A percentile compares a stretch with the other conserved stretches of the same genome.
These are phyloP conservation scores for Apophysomyces ossiformis DNA, from an alignment of 371 early-diverging fungal species.

Conservation along the genomic window DNA sequence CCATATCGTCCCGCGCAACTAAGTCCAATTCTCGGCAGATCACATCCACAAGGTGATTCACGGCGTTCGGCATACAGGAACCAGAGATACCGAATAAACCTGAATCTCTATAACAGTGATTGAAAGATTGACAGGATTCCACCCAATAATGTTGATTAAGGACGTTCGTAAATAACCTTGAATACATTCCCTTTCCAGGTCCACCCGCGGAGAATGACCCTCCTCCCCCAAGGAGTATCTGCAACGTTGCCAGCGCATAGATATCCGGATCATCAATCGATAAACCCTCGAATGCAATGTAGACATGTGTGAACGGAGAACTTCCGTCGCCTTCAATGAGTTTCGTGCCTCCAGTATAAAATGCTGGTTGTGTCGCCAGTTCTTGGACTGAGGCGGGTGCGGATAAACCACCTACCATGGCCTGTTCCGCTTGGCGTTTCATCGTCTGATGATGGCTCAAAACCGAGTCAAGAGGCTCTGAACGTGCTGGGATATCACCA, in stretches of 20 bases:
- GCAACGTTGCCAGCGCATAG: constrained; percentile 89
- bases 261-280: constrained; percentile 85
- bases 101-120: constrained; percentile 89
- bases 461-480: constrained; percentile 36
- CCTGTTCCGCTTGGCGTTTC: constrained; percentile 28
- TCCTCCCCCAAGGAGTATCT: constrained; percentile 94
- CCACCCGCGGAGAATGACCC: constrained; percentile 98
- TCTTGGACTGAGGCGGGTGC: constrained; percentile 24
- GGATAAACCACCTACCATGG: neutral
- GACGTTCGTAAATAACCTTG: constrained; percentile 92
- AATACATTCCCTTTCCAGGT: constrained; percentile 99
- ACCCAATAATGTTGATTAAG: constrained; percentile 94
- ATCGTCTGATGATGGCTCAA: constrained; percentile 38
- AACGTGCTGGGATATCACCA: constrained; percentile 58
- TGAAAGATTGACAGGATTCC: constrained; percentile 91
- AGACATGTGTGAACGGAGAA: constrained; percentile 81
- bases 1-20: constrained; percentile 61
- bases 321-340: constrained; percentile 71
- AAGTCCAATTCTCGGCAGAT: constrained; percentile 82
- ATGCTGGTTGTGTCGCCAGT: constrained; percentile 55
- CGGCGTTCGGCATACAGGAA: constrained; percentile 75
- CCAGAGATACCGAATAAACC: constrained; percentile 94
- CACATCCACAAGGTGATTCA: constrained; percentile 77
- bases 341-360: constrained; percentile 85
- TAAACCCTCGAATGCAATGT: constrained; percentile 88